Conservation (phyloP, 2,329 filamentous ascomycete species). For the Aspergillus sp. region DNA sequence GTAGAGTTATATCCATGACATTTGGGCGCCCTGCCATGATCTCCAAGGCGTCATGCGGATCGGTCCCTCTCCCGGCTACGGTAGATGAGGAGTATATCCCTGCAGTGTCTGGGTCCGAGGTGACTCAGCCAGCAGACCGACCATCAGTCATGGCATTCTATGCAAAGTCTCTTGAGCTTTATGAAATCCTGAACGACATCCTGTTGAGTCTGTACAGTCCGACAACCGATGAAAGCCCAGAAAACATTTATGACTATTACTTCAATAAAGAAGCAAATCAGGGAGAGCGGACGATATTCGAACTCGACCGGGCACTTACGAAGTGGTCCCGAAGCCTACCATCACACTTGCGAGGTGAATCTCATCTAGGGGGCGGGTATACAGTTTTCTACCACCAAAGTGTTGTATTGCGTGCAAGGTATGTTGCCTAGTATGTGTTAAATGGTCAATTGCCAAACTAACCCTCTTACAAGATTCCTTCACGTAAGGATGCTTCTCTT, state of each 20-base stretch:
- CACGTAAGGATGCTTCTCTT: conserved; percentile 38
- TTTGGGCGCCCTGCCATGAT: conserved; percentile 42
- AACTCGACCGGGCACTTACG: conserved; percentile 35
- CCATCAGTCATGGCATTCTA: conserved; percentile 37
- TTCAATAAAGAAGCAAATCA: conserved; percentile 27
- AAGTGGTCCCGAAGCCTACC: conserved; percentile 35
- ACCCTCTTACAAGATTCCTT: conserved; percentile 26
- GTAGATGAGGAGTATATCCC: conserved; percentile 37
- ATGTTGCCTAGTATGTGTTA: not conserved
- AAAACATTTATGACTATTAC: conserved; percentile 32
- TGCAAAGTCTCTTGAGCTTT: conserved; percentile 35
- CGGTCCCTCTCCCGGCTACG: conserved; percentile 31
- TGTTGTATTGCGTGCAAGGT: conserved; percentile 37
- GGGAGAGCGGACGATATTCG: conserved; percentile 34
- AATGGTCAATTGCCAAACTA: not conserved
- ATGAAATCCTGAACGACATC: conserved; percentile 40
- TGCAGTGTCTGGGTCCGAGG: conserved; percentile 15
- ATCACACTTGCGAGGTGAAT: conserved; percentile 25
- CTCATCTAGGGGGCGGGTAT: conserved; percentile 11
- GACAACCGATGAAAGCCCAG: conserved; percentile 24
- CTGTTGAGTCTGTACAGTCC: conserved; percentile 34
- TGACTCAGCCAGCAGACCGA: conserved; percentile 22
- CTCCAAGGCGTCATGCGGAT: conserved; percentile 27
- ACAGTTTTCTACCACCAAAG: conserved; percentile 34
- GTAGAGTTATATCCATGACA: conserved; percentile 40